Conservation (phyloP, 345 rosid species). For the Moricandia moricandioides region DNA sequence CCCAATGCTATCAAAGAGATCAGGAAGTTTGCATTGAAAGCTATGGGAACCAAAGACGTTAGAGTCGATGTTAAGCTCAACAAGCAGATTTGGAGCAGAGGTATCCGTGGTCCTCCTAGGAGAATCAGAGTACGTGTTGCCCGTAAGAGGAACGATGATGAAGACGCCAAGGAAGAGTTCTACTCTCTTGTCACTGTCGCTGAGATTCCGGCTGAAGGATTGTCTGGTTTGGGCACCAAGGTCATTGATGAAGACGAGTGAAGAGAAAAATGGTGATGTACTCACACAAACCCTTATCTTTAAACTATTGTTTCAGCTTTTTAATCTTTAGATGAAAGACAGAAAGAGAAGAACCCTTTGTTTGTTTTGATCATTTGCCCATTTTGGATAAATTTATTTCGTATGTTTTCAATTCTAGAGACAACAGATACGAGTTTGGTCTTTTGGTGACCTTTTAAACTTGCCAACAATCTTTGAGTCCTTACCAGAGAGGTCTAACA, state of each 20-base stretch:
- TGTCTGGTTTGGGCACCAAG: constrained; percentile 54
- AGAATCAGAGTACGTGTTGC: constrained; percentile 28
- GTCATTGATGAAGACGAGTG: constrained; percentile 56
- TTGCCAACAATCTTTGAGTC: too few species aligned
- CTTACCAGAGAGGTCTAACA: too few species aligned
- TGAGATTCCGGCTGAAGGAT: constrained; percentile 51
- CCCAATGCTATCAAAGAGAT: background rate
- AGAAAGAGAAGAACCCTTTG: background rate
- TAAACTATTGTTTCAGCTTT: background rate
- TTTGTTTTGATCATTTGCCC: constrained; percentile 12
- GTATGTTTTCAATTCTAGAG: too few species aligned
- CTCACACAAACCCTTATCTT: background rate
- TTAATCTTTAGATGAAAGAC: constrained; percentile 1
- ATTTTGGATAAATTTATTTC: constrained; percentile 7
- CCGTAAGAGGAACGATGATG: constrained; percentile 58
- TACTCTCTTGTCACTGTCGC: constrained; percentile 59
- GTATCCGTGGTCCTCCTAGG: background rate
- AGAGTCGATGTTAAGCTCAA: background rate
- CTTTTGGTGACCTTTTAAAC: too few species aligned
- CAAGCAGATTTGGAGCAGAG: background rate
- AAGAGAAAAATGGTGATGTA: background rate
- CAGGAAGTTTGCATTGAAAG: background rate
- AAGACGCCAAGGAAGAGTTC: constrained; percentile 65
- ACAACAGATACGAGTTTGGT: too few species aligned
- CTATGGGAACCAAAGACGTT: background rate